Base-by-base conservation (phyloP, 2,329 filamentous ascomycete genomes). In the Colletotrichum karsti region DNA sequence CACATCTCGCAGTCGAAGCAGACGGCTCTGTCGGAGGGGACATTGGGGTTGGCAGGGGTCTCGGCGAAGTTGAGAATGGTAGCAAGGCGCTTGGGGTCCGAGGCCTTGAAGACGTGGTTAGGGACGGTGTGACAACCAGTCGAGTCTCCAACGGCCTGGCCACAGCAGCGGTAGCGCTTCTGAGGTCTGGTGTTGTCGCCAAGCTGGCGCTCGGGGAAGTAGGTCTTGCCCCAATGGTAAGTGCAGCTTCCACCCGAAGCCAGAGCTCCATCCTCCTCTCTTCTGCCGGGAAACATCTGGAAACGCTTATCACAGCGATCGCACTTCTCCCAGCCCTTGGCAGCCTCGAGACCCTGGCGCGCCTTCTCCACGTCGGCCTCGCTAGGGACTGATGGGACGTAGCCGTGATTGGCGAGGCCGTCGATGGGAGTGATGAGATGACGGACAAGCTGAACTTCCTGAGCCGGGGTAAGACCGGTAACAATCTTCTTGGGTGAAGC, bases 1-100 rank as follows among this genome's bases (percentile, higher is more conserved):
- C 93, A 93, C 96, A 99, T 99, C 77, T 99, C 96, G 74, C 96
- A 98, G 77, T 99, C 96, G 74, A 99, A 95, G 71, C 90, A 92
- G 10, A 98, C 90, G 3, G 92, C 93, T 37, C 88, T 87, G 58
- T 86, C 81, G 1, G 78, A 74, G 0, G 83, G 81, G 2, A 82
- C 84, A 2, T 80, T 73, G 1, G 82, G 77, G 71, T 94, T 94
- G 12, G 84, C 80, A 0, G 95, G 95, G 0, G 96, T 98, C 69
- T 88, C 80, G 63, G 89, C 87, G 77, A 97, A 99, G 57, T 95
- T 94, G 73, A 97, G 85, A 3, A 95, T 82, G 1, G 90, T 83
- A 0, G 94, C 94, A 26, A 99, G 84, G 22, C 94, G 86, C 71
- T 93, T 94, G 1, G 89, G 82, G 66, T 95, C 91, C 0, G 87